Evolutionary conservation across 805 yeast species (phyloP).

Genomic region (Yamadazyma sp.): DNA sequence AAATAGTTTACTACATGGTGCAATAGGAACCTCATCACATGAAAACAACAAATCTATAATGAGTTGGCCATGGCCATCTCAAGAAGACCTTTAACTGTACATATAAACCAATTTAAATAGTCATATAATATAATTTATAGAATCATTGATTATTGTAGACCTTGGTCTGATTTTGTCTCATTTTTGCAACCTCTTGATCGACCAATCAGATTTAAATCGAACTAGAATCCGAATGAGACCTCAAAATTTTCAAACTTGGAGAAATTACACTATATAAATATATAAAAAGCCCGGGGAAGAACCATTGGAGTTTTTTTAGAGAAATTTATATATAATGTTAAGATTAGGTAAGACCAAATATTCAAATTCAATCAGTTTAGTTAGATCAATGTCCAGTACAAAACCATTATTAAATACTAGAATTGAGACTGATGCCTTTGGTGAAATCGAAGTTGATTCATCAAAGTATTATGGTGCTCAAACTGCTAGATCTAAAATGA

Average conservation of each 20-base stretch:
- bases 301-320: too few species aligned
- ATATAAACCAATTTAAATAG: too few species aligned
- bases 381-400: slow-evolving; percentile 31
- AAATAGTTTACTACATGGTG: slow-evolving; percentile 15
- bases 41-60: slow-evolving; percentile 1
- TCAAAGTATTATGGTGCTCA: slow-evolving; percentile 98
- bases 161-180: too few species aligned
- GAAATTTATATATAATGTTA: slow-evolving; percentile 18
- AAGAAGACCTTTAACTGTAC: slow-evolving; percentile 17
- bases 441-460: slow-evolving; percentile 87
- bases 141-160: not conserved
- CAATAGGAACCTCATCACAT: slow-evolving; percentile 1
- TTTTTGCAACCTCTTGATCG: not conserved
- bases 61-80: slow-evolving; percentile 36
- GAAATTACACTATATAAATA: too few species aligned
- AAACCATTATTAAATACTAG: slow-evolving; percentile 40
- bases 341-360: slow-evolving; percentile 16
- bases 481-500: slow-evolving; percentile 88
- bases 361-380: not conserved
- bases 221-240: too few species aligned
- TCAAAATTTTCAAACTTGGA: too few species aligned
- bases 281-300: too few species aligned
- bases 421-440: slow-evolving; percentile 93
- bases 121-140: not conserved
- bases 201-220: not conserved